Base-by-base conservation (phyloP, 257 asterid genomes). In the Paraleonurus japonicus region DNA sequence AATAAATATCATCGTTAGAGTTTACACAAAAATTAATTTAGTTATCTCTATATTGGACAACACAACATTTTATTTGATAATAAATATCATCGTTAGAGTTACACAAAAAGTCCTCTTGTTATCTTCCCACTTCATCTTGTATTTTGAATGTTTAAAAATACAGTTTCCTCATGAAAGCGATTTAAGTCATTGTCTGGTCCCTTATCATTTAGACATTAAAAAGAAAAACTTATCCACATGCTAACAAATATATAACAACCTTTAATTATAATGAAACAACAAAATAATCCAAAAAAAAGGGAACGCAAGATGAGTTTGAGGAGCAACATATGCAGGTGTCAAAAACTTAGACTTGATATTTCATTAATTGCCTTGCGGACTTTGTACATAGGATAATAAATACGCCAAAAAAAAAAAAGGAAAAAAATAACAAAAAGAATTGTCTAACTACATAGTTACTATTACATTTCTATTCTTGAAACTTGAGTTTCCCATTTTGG, bases 351-450 rank as follows among this genome's bases (percentile, higher is more conserved):
- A 43, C 35, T 32, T 16, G 30, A 67, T 24, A 75, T 63, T 69
- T 66, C 77, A 74, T 79, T 70, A 51, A 48, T 79, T 80, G 89
- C 86, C 89, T 85, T 85, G 80, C 89, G 89, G 89, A 81, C 87
- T 85, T 85, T 72, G 65, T 76, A 76, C 86, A 84, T 47, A 61
- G 51, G 6, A 64, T 2, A 48, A 26, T 1, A 17, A 73, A 16
- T 16, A 50, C 28, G 22, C 8, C 47, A 35, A 7, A 58, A 74
- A 24, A 12, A 3, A 59, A 11, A 47, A 8, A 30, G 2, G 47
- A 27, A 22, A 19, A 55, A 45, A 68, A 74, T 43, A 55, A 67
- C 60, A 62, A 41, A 69, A 75, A 75, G 73, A 75, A 75, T 41
- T 71, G 45, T 50, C 68, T 75, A 71, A 66, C 79, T 74, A 73